These are phyloP conservation scores for Globisporangium recalcitrans DNA, from an alignment of 352 stramenopile species.

Conservation along the genomic window DNA sequence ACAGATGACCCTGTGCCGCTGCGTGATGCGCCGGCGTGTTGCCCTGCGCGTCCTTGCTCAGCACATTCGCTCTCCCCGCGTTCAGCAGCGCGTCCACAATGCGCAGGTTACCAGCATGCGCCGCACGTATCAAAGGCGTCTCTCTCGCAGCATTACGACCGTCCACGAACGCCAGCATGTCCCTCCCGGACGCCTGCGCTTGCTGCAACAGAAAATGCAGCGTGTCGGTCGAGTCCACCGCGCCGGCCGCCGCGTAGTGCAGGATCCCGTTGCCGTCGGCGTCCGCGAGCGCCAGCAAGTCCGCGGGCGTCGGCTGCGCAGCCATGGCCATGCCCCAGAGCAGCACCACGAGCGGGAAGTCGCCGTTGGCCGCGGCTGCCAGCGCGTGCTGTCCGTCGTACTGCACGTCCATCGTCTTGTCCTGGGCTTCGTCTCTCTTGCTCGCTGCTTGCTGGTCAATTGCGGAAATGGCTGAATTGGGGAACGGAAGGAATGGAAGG, in stretches of 20 bases:
- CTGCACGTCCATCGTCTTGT: slow-evolving; percentile 41
- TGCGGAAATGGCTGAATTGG: not conserved
- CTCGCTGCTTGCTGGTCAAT: not conserved
- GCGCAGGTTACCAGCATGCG: slow-evolving; percentile 60
- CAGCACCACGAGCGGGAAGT: slow-evolving; percentile 82
- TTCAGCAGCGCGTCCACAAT: slow-evolving; percentile 55
- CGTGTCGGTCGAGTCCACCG: slow-evolving; percentile 49
- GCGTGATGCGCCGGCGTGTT: slow-evolving; percentile 73
- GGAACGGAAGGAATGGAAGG: not conserved
- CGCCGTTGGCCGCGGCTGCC: slow-evolving; percentile 65
- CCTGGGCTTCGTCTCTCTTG: not conserved
- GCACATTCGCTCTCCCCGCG: slow-evolving; percentile 42
- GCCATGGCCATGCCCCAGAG: slow-evolving; percentile 84
- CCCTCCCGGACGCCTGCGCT: slow-evolving; percentile 27
- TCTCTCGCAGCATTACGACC: slow-evolving; percentile 52
- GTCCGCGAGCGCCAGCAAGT: slow-evolving; percentile 50
- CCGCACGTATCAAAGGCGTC: slow-evolving; percentile 74
- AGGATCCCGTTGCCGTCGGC: slow-evolving; percentile 44
- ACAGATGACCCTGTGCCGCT: slow-evolving; percentile 61
- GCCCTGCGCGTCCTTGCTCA: slow-evolving; percentile 46
- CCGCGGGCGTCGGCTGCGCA: slow-evolving; percentile 39
- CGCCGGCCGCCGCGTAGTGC: slow-evolving; percentile 53
- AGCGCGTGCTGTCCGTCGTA: slow-evolving; percentile 77
- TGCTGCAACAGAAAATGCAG: slow-evolving; percentile 83
- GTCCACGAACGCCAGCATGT: slow-evolving; percentile 35